phyloP scores from a whole-genome alignment of 768 basidiomycete genomes.

The Termitomyces sp. region DNA sequence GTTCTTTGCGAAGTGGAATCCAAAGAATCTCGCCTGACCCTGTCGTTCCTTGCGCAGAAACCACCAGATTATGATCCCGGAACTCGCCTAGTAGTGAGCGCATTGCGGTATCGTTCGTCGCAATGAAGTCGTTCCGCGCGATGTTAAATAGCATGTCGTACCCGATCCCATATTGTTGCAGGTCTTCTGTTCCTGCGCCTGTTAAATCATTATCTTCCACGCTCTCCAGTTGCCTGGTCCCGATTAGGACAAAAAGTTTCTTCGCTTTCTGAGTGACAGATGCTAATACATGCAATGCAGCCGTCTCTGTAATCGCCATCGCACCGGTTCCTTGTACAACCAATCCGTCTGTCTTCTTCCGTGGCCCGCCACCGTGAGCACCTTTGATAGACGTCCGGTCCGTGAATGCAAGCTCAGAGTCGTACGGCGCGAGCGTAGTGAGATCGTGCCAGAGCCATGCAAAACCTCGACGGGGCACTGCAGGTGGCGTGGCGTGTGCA shows the following conservation, averaged over 20 bases:
- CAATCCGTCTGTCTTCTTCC: conserved; percentile 24
- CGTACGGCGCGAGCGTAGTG: conserved; percentile 80
- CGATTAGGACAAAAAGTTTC: conserved; percentile 74
- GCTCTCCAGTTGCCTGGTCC: conserved; percentile 59
- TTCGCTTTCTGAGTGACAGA: conserved; percentile 86
- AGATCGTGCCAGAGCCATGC: conserved; percentile 88
- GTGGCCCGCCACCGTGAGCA: conserved; percentile 37
- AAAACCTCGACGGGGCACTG: conserved; percentile 42
- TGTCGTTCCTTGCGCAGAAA: conserved; percentile 37
- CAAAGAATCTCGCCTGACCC: conserved; percentile 65
- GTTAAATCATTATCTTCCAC: conserved; percentile 35
- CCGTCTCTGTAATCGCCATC: conserved; percentile 59
- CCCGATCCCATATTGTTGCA: conserved; percentile 50
- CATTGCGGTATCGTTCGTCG: conserved; percentile 82
- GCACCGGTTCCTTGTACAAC: conserved; percentile 29
- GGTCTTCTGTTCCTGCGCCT: conserved; percentile 26
- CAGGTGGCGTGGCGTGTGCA: background rate
- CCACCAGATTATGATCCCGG: conserved; percentile 84
- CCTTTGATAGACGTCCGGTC: conserved; percentile 61
- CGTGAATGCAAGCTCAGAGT: conserved; percentile 37
- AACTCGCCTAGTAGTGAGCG: conserved; percentile 85
- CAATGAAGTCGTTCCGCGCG: conserved; percentile 81
- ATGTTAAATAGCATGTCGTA: conserved; percentile 68
- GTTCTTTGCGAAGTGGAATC: conserved; percentile 83
- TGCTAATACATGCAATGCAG: conserved; percentile 75